Base-by-base conservation (phyloP, 495 filamentous ascomycete species). In the Pyrenula aspistea region DNA sequence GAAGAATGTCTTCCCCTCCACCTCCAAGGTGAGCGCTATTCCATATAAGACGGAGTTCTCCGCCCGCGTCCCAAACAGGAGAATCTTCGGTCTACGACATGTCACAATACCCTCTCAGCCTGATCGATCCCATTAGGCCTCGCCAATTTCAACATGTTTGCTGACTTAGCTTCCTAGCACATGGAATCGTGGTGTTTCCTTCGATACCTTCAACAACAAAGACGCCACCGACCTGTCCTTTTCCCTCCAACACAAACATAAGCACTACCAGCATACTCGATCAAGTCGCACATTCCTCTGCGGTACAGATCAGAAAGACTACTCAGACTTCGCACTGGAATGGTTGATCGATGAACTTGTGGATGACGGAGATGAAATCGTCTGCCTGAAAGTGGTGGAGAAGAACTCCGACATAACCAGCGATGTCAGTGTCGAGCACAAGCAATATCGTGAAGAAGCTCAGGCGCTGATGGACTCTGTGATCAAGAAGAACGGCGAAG, bases 261-360 rank as follows among this genome's bases (percentile, higher is more conserved):
- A 85, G 57, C 88, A 92, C 57, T 96, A 96, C 68, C 85, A 88
- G 60, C 86, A 83, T 60, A 87, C 84, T 54, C 82, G 88, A 49
- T 80, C 89, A 36, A 94, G 90, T 10, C 82, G 92, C 48, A 96
- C 91, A 1, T 96, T 96, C 66, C 81, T 97, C 62, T 92, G 91
- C 55, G 93, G 93, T 1, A 89, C 90, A 25, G 93, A 98, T 68
- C 86, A 94, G 65, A 93, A 97, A 62, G 83, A 89, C 56, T 97
- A 97, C 71, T 96, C 92, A 20, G 91, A 96, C 53, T 94, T 89
- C 72, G 93, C 93, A 10, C 76, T 98, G 12, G 84, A 94, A 66
- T 98, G 91, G 90, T 78, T 96, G 52, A 80, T 98, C 24, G 89
- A 94, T 64, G 91, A 96, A 65, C 75, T 97, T 60, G 91, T 96